Evolutionary conservation across 2,329 filamentous ascomycete genomes (phyloP).

Genomic region (Chrysoporthe austroafricana): DNA sequence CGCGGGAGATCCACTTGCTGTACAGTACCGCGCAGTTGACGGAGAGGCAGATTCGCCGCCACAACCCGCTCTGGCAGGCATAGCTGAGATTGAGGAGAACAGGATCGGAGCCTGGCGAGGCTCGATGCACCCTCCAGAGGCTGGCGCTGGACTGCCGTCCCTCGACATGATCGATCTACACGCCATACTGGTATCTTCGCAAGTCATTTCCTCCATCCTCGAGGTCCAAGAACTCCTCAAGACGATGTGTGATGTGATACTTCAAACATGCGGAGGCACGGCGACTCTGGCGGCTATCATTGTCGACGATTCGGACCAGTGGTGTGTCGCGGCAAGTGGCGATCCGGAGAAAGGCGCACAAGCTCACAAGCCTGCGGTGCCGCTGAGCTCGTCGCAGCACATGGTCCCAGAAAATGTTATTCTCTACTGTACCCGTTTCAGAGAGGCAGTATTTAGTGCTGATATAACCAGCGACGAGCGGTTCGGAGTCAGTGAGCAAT

Average conservation of each 20-base stretch:
- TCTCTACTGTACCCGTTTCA: slow-evolving; percentile 76
- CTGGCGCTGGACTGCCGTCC: slow-evolving; percentile 67
- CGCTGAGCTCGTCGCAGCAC: slow-evolving; percentile 63
- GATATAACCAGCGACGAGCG: slow-evolving; percentile 76
- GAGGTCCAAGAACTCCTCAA: slow-evolving; percentile 75
- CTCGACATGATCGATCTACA: slow-evolving; percentile 84
- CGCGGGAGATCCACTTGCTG: slow-evolving; percentile 57
- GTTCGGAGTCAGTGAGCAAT: slow-evolving; percentile 72
- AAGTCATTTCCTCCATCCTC: slow-evolving; percentile 78
- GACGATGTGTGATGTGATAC: slow-evolving; percentile 80
- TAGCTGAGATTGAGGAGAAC: slow-evolving; percentile 58
- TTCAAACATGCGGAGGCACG: slow-evolving; percentile 74
- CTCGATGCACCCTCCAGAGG: slow-evolving; percentile 60
- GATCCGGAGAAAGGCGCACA: slow-evolving; percentile 71
- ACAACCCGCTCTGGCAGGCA: slow-evolving; percentile 47
- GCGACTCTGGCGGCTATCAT: slow-evolving; percentile 75
- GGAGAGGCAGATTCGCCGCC: slow-evolving; percentile 51
- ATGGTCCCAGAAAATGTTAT: slow-evolving; percentile 78
- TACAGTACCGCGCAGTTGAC: slow-evolving; percentile 54
- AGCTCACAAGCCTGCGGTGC: slow-evolving; percentile 67
- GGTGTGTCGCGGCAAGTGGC: slow-evolving; percentile 76
- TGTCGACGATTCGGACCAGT: slow-evolving; percentile 69
- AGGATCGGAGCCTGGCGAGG: slow-evolving; percentile 67
- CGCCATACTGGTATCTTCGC: slow-evolving; percentile 77
- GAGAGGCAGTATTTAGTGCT: slow-evolving; percentile 74